phyloP scores from a whole-genome alignment of 495 filamentous ascomycete species.

The Sporormia fimetaria region DNA sequence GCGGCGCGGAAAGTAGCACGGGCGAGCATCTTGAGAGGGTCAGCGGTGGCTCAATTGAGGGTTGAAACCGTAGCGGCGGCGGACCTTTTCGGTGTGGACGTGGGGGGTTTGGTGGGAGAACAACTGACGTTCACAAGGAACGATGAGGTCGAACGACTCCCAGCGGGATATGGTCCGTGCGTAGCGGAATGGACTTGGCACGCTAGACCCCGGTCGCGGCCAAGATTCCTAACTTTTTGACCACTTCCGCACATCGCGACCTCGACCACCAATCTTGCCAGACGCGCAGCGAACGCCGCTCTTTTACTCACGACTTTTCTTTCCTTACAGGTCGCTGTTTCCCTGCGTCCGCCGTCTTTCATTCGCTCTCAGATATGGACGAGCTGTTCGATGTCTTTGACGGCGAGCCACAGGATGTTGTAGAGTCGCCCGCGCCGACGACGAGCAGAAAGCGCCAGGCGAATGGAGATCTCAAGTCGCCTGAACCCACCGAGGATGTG shows the following conservation, averaged over 20 bases:
- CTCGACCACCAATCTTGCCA: too few species aligned
- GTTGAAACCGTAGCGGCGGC: too few species aligned
- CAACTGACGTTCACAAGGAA: too few species aligned
- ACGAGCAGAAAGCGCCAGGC: constrained; percentile 51
- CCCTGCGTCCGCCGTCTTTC: not conserved
- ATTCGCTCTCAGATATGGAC: constrained; percentile 18
- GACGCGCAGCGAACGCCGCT: too few species aligned
- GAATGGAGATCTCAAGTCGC: constrained; percentile 58
- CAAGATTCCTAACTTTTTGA: too few species aligned
- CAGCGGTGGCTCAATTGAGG: constrained; percentile 18
- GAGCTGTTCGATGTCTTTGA: constrained; percentile 36
- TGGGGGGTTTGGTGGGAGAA: constrained; percentile 6
- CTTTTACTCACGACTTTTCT: not conserved
- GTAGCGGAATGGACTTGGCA: too few species aligned
- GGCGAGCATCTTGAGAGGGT: constrained; percentile 65
- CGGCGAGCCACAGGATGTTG: constrained; percentile 22
- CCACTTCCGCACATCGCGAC: too few species aligned
- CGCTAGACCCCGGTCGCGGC: too few species aligned
- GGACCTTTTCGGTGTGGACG: constrained; percentile 15
- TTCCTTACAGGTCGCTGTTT: not conserved
- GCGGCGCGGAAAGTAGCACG: constrained; percentile 59
- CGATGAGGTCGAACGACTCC: too few species aligned
- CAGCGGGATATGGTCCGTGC: too few species aligned
- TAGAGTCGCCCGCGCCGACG: constrained; percentile 14
- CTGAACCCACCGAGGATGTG: constrained; percentile 11